Conservation (phyloP, 164 flowering plant genomes). For the Nymphaea thermarum region DNA sequence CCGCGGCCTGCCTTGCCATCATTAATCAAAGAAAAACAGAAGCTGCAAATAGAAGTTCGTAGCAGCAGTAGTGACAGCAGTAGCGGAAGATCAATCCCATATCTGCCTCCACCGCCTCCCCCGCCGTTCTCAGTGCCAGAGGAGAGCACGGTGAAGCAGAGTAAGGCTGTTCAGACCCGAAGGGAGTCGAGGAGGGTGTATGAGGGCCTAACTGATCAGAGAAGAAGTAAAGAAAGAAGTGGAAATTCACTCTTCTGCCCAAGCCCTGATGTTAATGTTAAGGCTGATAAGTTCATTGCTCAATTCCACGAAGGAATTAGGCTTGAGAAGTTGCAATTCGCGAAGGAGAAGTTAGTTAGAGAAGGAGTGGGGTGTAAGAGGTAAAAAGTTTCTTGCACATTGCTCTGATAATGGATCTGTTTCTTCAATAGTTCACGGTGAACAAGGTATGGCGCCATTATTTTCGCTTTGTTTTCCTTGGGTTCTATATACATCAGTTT, state of each 20-base stretch:
- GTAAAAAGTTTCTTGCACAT: too few relatives aligned
- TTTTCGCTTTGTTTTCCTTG: too few relatives aligned
- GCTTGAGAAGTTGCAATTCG: conserved; percentile 60
- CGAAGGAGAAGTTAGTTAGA: conserved; percentile 20
- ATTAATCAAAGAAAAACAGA: not conserved
- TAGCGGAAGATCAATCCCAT: conserved; percentile 7
- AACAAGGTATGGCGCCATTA: too few relatives aligned
- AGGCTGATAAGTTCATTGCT: conserved; percentile 82
- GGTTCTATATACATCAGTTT: too few relatives aligned
- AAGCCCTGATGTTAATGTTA: conserved; percentile 68
- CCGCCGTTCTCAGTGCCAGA: conserved; percentile 19
- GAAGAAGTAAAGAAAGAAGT: conserved; percentile 5
- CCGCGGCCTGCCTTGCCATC: not conserved
- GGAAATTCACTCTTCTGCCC: conserved; percentile 32
- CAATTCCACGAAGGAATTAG: conserved; percentile 52
- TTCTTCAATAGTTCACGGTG: too few relatives aligned
- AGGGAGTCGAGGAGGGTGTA: conserved; percentile 39
- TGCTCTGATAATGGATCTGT: too few relatives aligned
- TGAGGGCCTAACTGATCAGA: not conserved
- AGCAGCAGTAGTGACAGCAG: not conserved
- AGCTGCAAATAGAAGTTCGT: not conserved
- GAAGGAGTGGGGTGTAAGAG: not conserved
- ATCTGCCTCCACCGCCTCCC: conserved; percentile 63
- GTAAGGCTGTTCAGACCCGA: conserved; percentile 30
- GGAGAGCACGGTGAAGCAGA: conserved; percentile 20